These are phyloP conservation scores for Cystobasidiaceae sp. DNA, from an alignment of 1,284 basidiomycete species.

Conservation along the genomic window DNA sequence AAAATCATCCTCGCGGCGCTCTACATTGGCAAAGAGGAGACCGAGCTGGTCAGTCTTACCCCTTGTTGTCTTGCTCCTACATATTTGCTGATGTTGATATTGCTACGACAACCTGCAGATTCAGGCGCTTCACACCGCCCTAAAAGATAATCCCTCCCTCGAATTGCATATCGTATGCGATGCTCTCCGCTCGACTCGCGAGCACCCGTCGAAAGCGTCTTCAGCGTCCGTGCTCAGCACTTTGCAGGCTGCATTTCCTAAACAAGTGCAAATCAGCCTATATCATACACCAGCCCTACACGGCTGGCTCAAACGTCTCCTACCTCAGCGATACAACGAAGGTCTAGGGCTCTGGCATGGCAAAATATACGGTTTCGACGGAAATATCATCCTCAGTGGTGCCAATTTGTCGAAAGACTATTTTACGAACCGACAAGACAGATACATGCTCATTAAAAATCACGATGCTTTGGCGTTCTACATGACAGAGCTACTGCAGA, in stretches of 20 bases:
- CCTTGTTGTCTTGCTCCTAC: constrained; percentile 1
- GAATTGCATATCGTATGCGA: constrained; percentile 75
- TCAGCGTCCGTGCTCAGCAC: constrained; percentile 70
- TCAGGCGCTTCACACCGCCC: constrained; percentile 57
- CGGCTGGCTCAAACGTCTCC: constrained; percentile 64
- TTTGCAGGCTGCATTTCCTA: constrained; percentile 64
- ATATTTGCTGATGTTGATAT: neutral
- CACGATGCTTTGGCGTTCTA: constrained; percentile 70
- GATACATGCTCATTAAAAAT: constrained; percentile 71
- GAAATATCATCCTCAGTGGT: constrained; percentile 85
- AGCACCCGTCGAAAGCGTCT: constrained; percentile 55
- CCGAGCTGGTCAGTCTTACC: constrained; percentile 56
- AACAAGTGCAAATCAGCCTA: constrained; percentile 68
- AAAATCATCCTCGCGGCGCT: constrained; percentile 81
- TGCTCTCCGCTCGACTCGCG: constrained; percentile 84
- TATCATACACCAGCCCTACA: constrained; percentile 81
- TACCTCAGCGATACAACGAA: constrained; percentile 92
- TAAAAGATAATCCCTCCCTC: constrained; percentile 59
- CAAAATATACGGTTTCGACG: constrained; percentile 90
- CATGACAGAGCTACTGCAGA: constrained; percentile 69
- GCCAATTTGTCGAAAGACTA: constrained; percentile 95
- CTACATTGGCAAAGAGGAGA: constrained; percentile 69
- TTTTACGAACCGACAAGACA: constrained; percentile 90
- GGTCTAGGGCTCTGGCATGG: constrained; percentile 98
- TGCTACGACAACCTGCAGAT: constrained; percentile 54